Evolutionary conservation across 2,329 filamentous ascomycete genomes (phyloP), one percentile per base, ranked within the genome.

Genomic region (Sporothrix phasma): DNA sequence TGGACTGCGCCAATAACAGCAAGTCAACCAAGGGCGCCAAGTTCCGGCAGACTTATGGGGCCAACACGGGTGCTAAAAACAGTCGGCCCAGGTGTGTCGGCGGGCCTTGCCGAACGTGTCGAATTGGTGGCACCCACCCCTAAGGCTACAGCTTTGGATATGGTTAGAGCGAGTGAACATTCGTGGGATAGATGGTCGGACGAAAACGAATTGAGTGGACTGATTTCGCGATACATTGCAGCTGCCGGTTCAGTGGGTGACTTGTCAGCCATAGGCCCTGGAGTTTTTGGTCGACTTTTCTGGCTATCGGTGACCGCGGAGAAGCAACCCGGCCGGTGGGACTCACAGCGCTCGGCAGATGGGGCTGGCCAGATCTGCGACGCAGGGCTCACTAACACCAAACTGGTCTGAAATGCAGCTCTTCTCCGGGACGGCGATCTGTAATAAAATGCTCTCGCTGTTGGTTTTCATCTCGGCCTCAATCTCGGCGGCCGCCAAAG

Each of bases 321-420:
- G 31, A 47, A n/a, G 63, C 84, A 87, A 26, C 17, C 3, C 31
- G 63, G 43, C 26, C 26, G 29, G 81, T 76, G 1, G 81, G 80
- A 63, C 71, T 73, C 17, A 69, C 69, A 19, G 71, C 63, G 45
- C 29, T 62, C 22, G 49, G 60, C 8, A 73, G 71, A 41, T 49
- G 43, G 2, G 53, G 53, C 58, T 51, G 31, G 46, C 60, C 49
- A 45, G 61, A 68, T 56, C 66, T 66, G 45, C 68, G 67, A 34
- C 24, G 67, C 56, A 66, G 65, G 70, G 68, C 56, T 73, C 62
- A 74, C 77, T 47, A 53, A 90, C 78, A 5, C 88, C 88, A 74
- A 96, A 96, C 69, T 92, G 90, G 54, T 86, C 80, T 71, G 90
- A 84, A 61, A 96, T 92, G 91, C 91, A 96, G 69, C 89, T 83